Conservation (phyloP, 139 green algal genomes). For the Chlorella sp. region DNA sequence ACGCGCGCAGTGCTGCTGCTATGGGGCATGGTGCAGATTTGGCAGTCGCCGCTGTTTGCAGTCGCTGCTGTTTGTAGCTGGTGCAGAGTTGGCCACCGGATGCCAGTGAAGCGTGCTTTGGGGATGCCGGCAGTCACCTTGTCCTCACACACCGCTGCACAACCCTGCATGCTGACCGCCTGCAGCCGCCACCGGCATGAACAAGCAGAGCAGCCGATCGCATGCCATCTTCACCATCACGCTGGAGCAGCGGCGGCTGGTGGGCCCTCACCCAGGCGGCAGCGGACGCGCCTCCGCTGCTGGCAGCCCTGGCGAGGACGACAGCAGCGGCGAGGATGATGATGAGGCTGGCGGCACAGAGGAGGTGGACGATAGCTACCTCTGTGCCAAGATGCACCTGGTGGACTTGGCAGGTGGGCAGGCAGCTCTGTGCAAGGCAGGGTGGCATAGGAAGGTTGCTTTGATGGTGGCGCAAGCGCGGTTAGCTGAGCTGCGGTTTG, state of each 20-base stretch:
- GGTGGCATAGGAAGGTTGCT: too few relatives aligned
- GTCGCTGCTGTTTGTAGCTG: neutral
- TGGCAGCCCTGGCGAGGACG: neutral
- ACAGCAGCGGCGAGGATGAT: conserved; percentile 11
- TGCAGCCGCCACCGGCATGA: conserved; percentile 90
- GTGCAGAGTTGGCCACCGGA: neutral
- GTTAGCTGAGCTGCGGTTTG: neutral
- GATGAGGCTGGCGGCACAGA: conserved; percentile 55
- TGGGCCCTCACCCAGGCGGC: neutral
- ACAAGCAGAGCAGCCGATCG: conserved; percentile 82
- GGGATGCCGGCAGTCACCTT: too few relatives aligned
- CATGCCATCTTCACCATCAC: conserved; percentile 99
- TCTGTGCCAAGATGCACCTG: conserved; percentile 96
- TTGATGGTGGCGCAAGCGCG: too few relatives aligned
- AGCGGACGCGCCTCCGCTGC: neutral
- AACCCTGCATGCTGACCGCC: neutral
- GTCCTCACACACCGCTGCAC: too few relatives aligned
- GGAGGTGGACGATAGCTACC: conserved; percentile 73
- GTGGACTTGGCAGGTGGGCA: conserved; percentile 70
- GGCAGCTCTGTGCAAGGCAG: too few relatives aligned
- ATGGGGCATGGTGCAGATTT: neutral
- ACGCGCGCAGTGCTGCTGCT: neutral
- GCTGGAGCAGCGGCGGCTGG: conserved; percentile 89
- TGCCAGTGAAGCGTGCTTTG: too few relatives aligned
- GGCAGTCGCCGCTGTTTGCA: neutral